Evolutionary conservation across 2,329 filamentous ascomycete genomes (phyloP).

Genomic region (Colletotrichum falcatum): DNA sequence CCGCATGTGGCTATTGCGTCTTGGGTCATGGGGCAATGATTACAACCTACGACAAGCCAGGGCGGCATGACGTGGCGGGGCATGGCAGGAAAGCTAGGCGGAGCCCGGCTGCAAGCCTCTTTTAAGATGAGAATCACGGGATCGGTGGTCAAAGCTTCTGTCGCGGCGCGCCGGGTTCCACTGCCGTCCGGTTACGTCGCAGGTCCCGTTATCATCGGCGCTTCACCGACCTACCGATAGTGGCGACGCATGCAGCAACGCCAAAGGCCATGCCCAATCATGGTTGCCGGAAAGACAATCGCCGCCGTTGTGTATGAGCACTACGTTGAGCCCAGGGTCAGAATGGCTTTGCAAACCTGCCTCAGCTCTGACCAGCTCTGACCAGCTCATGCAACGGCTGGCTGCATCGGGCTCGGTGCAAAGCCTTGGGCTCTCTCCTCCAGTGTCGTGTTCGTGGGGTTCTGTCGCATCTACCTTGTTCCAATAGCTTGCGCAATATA

Average conservation of each 20-base stretch:
- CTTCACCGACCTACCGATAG: not conserved
- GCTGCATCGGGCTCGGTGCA: not conserved
- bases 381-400: not conserved
- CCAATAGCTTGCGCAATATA: not conserved
- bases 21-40: not conserved
- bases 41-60: too few relatives aligned
- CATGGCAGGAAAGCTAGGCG: not conserved
- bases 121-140: not conserved
- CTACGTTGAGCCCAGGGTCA: not conserved
- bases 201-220: not conserved
- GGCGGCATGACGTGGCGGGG: not conserved
- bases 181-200: not conserved
- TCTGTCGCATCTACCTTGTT: not conserved
- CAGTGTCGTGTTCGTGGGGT: not conserved
- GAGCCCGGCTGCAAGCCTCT: not conserved
- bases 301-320: not conserved
- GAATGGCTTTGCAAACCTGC: not conserved
- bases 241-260: not conserved
- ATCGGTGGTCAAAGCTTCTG: slow-evolving; percentile 17
- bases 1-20: not conserved
- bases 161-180: not conserved
- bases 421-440: not conserved
- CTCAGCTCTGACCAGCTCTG: not conserved
- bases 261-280: not conserved
- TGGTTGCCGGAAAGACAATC: not conserved